Evolutionary conservation across 2,329 filamentous ascomycete genomes (phyloP), one percentile per base, ranked within the genome.

Genomic region (Curvularia sp.): DNA sequence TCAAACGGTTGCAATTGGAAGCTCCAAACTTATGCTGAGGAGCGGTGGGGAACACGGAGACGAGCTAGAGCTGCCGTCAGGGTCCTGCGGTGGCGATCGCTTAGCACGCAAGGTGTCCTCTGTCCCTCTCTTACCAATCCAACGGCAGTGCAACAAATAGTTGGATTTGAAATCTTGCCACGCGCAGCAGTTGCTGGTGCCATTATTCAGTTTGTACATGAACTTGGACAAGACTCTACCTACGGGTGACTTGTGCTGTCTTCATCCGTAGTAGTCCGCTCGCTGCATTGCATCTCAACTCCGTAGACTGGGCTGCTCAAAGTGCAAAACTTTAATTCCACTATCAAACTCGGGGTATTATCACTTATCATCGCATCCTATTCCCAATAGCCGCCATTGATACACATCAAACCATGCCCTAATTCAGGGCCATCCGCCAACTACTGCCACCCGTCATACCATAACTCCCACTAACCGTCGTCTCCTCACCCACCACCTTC

Each of bases 391-490:
- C 15, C 34, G 8, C 34, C 34, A 36, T n/a, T 8, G 38, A 21
- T 18, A 12, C 19, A 23, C 8, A 3, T 13, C 15, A 7, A 4
- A 27, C 25, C 3, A 27, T 13, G 9, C 43, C 9, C 39, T 55
- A 58, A 45, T 66, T 56, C 57, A 74, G 54, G 36, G 65, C 68
- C 70, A 71, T 72, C 56, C 70, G 73, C 70, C 69, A 74, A 30
- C 62, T 64, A 48, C 62, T 68, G 1, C 67, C 65, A 7, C 65
- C 63, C 7, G 69, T 70, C 66, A 73, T 72, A n/a, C 73, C 70
- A 68, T 74, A 74, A 41, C 69, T 72, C 25, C 72, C 71, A 64
- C 70, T 73, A 47, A 72, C 67, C 1, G 70, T 70, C 62, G 70
- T 71, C 67, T 72, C 67, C n/a, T 72, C 69, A 5, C 27, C 53